Conservation (phyloP, 2,329 filamentous ascomycete species). For the Sphaerulina vaccinii region DNA sequence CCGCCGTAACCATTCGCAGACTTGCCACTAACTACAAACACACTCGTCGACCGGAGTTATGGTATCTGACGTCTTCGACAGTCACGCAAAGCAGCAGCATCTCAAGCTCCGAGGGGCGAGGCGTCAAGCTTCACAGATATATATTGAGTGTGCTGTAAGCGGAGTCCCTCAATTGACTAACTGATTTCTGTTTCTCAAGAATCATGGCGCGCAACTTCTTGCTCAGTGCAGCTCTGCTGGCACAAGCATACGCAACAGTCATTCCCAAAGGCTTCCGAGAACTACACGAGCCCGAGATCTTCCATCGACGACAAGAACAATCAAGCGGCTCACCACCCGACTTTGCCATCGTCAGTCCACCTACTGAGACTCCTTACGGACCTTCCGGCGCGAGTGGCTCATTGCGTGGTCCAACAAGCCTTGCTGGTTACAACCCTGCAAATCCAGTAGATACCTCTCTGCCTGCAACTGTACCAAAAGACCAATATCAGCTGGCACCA, state of each 20-base stretch:
- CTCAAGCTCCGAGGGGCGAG: no score
- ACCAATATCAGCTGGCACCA: slow-evolving; percentile 39
- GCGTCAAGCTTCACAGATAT: not conserved
- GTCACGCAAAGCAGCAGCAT: not conserved
- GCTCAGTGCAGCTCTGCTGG: slow-evolving; percentile 5
- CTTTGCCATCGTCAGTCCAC: slow-evolving; percentile 18
- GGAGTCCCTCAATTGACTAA: no score
- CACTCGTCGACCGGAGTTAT: not conserved
- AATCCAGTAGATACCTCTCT: slow-evolving; percentile 34
- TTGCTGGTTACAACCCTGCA: slow-evolving; percentile 38
- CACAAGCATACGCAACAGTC: not conserved
- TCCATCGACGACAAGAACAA: slow-evolving; percentile 13
- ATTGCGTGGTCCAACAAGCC: slow-evolving; percentile 35
- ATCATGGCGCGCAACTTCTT: slow-evolving; percentile 6
- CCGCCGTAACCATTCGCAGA: not conserved
- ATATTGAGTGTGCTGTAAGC: no score
- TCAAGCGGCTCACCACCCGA: slow-evolving; percentile 18
- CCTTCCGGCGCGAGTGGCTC: slow-evolving; percentile 39
- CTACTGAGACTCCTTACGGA: slow-evolving; percentile 22
- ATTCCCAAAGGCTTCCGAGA: slow-evolving; percentile 6
- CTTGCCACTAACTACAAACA: not conserved
- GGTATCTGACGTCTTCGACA: not conserved
- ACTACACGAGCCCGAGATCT: slow-evolving; percentile 4
- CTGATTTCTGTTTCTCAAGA: no score
- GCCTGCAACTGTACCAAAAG: slow-evolving; percentile 36